A percentile compares a stretch with the other conserved stretches of the same genome.
Evolutionary conservation across 1,284 basidiomycete genomes (phyloP).

Genomic region (Lignosus rhinocerotis): DNA sequence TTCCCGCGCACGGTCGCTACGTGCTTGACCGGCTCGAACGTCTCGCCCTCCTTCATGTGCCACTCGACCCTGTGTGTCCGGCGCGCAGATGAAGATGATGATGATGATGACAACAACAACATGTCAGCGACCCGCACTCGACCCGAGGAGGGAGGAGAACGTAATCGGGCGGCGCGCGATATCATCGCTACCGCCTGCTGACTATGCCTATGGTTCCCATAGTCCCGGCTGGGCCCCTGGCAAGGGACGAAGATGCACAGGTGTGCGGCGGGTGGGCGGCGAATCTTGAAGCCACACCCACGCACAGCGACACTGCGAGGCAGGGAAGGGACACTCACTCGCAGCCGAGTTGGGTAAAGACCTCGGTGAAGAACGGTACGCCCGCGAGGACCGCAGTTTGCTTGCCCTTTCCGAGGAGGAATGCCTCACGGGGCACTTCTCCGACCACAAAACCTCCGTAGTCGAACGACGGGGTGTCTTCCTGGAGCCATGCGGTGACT

Average conservation of each 20-base stretch:
- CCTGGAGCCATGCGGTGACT: constrained; percentile 83
- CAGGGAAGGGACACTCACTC: constrained; percentile 54
- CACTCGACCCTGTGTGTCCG: constrained; percentile 76
- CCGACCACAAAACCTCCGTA: constrained; percentile 98
- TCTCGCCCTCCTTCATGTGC: constrained; percentile 86
- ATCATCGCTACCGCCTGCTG: background rate
- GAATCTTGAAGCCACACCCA: background rate
- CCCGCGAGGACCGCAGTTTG: constrained; percentile 85
- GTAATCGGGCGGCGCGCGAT: background rate
- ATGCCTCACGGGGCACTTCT: constrained; percentile 84
- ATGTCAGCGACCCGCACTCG: background rate
- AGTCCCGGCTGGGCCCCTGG: too few species aligned
- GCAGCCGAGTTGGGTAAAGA: constrained; percentile 91
- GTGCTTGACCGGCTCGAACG: constrained; percentile 80
- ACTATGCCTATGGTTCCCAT: background rate
- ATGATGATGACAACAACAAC: too few species aligned
- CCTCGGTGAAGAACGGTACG: constrained; percentile 93
- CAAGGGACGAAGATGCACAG: background rate
- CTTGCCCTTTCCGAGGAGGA: constrained; percentile 85
- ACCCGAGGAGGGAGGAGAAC: background rate
- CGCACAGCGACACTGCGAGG: background rate
- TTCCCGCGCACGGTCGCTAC: constrained; percentile 92
- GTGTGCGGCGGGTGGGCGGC: background rate
- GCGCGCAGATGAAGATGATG: background rate
- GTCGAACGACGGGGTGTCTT: constrained; percentile 97